Conservation (phyloP, 2,329 filamentous ascomycete genomes). For the Claviceps sp. region DNA sequence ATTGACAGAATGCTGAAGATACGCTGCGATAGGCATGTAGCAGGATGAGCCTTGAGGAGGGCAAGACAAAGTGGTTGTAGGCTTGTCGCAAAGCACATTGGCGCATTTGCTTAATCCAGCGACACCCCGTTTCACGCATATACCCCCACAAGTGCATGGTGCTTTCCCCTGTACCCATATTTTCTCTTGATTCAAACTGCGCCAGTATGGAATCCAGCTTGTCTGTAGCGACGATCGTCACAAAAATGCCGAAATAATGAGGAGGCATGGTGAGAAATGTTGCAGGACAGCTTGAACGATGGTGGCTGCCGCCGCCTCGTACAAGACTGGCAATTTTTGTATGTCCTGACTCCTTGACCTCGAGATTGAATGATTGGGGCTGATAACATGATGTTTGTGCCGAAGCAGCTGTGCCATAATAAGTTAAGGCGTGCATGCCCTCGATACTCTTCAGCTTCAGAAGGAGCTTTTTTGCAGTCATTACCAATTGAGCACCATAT, state of each 20-base stretch:
- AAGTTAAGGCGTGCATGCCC: neutral
- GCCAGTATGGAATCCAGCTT: neutral
- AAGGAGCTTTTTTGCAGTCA: neutral
- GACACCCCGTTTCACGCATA: constrained; percentile 5
- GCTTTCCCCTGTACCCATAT: neutral
- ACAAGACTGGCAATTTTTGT: constrained; percentile 3
- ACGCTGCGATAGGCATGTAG: no score
- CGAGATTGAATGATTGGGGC: neutral
- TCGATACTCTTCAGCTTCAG: neutral
- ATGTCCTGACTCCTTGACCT: neutral
- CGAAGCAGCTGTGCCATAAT: neutral
- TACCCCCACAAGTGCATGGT: constrained; percentile 1
- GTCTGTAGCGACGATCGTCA: neutral
- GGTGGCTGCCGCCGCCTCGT: constrained; percentile 14
- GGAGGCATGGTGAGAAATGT: constrained; percentile 23
- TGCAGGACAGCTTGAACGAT: constrained; percentile 18
- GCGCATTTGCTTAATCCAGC: neutral
- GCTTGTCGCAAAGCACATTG: neutral
- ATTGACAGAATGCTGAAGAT: no score
- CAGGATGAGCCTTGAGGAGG: no score
- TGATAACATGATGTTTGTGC: neutral
- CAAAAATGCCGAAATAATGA: constrained; percentile 16
- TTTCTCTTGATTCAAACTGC: neutral
- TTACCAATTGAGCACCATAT: neutral
- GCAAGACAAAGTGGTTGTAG: no score